These are phyloP conservation scores for Pseudonitzschia delicatissima DNA, from an alignment of 108 stramenopile genomes.

Conservation along the genomic window DNA sequence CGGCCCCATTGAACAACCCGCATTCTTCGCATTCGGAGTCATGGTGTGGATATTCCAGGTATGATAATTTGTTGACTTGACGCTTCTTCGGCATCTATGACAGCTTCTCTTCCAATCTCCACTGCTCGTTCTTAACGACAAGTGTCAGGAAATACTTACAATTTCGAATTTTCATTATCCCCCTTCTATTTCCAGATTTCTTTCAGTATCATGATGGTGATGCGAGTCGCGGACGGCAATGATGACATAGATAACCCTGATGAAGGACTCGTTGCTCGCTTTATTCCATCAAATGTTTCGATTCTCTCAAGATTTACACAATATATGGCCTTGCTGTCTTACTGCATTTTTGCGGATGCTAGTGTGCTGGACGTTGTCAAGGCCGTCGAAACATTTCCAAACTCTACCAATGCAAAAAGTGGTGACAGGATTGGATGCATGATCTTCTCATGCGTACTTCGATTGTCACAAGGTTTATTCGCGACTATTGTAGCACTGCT, in stretches of 20 bases:
- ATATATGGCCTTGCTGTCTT: not conserved
- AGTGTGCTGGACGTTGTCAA: not conserved
- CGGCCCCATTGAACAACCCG: not conserved
- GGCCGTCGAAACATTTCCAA: constrained; percentile 2
- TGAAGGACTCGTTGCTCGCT: not conserved
- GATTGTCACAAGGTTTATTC: not conserved
- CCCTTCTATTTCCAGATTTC: not conserved
- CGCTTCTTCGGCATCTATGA: too few relatives aligned
- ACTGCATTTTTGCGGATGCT: constrained; percentile 8
- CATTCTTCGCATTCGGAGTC: not conserved
- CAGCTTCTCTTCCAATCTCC: too few relatives aligned
- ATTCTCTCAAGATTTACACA: not conserved
- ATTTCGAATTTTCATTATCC: too few relatives aligned
- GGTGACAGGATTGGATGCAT: not conserved
- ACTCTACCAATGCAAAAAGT: not conserved
- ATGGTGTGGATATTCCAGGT: constrained; percentile 4
- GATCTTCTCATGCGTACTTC: not conserved
- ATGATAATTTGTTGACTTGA: too few relatives aligned
- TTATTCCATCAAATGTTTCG: not conserved
- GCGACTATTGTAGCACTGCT: not conserved
- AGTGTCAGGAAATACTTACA: too few relatives aligned
- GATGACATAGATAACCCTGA: not conserved
- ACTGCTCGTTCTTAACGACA: too few relatives aligned
- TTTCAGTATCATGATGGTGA: not conserved
- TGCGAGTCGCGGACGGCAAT: not conserved